Conservation (phyloP, 2,329 filamentous ascomycete genomes). For the Xylaria sp. region DNA sequence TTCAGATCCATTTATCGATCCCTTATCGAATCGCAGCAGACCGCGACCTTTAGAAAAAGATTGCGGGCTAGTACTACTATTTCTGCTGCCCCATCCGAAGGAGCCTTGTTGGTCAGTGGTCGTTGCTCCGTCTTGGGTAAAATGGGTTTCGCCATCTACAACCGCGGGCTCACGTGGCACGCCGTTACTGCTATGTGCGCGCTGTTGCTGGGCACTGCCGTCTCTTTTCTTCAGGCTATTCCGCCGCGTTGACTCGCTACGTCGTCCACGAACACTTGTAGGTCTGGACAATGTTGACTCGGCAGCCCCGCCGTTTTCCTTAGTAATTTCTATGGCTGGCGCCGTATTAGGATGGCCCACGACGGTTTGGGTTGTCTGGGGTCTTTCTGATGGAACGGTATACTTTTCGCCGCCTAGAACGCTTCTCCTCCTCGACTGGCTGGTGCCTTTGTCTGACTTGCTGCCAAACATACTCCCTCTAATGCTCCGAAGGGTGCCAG, state of each 20-base stretch:
- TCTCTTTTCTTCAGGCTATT: constrained; percentile 65
- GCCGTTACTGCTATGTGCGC: constrained; percentile 57
- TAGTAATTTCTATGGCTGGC: constrained; percentile 81
- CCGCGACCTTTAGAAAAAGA: constrained; percentile 57
- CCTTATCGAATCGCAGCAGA: constrained; percentile 57
- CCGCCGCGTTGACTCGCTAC: constrained; percentile 60
- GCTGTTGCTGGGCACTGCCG: constrained; percentile 59
- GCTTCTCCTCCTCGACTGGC: constrained; percentile 52
- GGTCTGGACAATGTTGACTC: constrained; percentile 53
- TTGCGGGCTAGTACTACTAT: constrained; percentile 53
- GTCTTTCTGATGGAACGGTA: constrained; percentile 50
- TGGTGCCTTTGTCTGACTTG: constrained; percentile 56
- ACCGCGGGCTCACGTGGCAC: constrained; percentile 54
- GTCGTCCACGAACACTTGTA: constrained; percentile 53
- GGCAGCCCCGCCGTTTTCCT: constrained; percentile 63
- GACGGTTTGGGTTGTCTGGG: constrained; percentile 58
- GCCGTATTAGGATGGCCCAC: constrained; percentile 63
- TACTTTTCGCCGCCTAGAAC: constrained; percentile 48
- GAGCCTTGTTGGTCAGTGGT: constrained; percentile 54
- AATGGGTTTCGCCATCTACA: constrained; percentile 62
- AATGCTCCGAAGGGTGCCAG: constrained; percentile 75
- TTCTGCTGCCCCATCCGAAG: constrained; percentile 56
- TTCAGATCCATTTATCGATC: constrained; percentile 54
- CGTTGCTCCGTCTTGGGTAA: constrained; percentile 57
- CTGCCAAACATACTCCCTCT: constrained; percentile 82